Evolutionary conservation across 495 filamentous ascomycete species (phyloP), one percentile per base, ranked within the genome.

Genomic region (Trypethelium eluteriae): DNA sequence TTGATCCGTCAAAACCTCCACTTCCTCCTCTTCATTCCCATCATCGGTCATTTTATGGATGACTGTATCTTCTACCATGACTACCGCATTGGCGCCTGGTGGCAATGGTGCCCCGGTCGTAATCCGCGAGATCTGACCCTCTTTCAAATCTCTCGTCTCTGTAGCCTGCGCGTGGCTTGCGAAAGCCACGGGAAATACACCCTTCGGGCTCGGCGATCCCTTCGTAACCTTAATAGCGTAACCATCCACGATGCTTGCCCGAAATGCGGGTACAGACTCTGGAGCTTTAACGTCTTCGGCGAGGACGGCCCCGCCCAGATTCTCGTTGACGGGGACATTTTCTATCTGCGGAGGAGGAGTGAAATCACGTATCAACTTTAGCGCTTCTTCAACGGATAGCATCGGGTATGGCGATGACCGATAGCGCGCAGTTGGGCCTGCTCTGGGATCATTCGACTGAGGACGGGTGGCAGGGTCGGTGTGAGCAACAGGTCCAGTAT

Each of bases 1-100:
- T n/a, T 83, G 82, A 32, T 85, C 84, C 0, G 91, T 89, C 0
- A 94, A 76, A 38, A 98, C 93, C 73, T 96, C 89, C 10, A 98
- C 83, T 35, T 89, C 87, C 18, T 86, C 86, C 76, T 98, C 94
- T 76, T 98, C 94, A 66, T 83, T 81, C 2, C 87, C 89, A 68
- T 93, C 91, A 0, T 89, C 86, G 0, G 90, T 95, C 72, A 82
- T 82, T 2, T 82, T 84, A 47, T 81, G 85, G 11, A 98, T 76
- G 1, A 85, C 77, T 0, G 94, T 98, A 72, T 98, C 94, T 78
- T 98, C 94, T 2, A 98, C 94, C 95, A 98, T 98, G 32, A 96
- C 89, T 16, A 98, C 93, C 2, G 92, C 86, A 47, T 89, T 96
- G 12, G 94, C 91, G 3, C 93, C 91, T 0, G 86, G 85, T 3